Conservation (phyloP, 495 filamentous ascomycete species). For the Aspergillus campestris region DNA sequence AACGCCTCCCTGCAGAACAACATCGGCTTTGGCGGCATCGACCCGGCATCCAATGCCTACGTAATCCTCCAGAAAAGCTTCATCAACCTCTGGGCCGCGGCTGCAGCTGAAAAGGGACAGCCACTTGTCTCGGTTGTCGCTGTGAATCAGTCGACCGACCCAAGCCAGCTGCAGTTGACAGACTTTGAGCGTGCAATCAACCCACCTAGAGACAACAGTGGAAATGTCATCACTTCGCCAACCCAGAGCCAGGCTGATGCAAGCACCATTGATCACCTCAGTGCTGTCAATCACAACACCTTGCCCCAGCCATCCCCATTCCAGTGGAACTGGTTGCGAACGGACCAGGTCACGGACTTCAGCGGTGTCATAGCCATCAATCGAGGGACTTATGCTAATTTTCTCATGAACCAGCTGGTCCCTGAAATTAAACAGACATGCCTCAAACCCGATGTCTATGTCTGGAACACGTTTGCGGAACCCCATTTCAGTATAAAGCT, state of each 20-base stretch:
- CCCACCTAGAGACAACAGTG: conserved; percentile 1
- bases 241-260: neutral
- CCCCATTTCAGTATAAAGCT: too few species aligned
- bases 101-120: neutral
- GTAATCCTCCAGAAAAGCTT: neutral
- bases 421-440: too few species aligned
- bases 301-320: neutral
- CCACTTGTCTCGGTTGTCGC: conserved; percentile 4
- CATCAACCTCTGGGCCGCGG: neutral
- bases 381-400: neutral
- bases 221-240: neutral
- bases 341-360: neutral
- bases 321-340: conserved; percentile 2
- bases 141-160: neutral
- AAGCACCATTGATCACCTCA: neutral
- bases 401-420: too few species aligned
- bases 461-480: too few species aligned
- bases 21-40: neutral
- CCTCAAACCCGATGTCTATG: too few species aligned
- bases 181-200: conserved; percentile 1
- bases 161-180: conserved; percentile 2
- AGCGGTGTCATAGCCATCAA: conserved; percentile 4
- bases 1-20: conserved; percentile 2
- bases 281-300: neutral
- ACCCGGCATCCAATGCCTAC: neutral